Conservation (phyloP, 2,329 filamentous ascomycete species). For the Fusarium sp. region DNA sequence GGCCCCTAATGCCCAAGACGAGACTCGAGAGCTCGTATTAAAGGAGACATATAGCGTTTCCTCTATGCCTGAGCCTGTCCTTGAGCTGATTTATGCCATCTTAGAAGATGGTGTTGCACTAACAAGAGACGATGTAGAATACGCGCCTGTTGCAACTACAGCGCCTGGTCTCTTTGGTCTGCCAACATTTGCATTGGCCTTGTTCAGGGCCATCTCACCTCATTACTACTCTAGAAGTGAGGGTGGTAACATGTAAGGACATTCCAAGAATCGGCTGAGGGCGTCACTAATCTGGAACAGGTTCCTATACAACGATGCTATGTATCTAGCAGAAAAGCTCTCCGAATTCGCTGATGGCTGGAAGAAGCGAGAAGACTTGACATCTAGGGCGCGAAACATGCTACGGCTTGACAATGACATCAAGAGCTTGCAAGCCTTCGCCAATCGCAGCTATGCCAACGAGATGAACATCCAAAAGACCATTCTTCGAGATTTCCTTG, state of each 20-base stretch:
- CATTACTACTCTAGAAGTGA: constrained; percentile 74
- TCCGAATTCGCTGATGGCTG: constrained; percentile 59
- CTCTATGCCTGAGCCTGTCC: constrained; percentile 82
- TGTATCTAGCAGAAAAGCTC: constrained; percentile 69
- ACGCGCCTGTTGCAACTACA: constrained; percentile 71
- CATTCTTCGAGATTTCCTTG: constrained; percentile 68
- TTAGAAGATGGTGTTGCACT: constrained; percentile 70
- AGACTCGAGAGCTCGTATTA: constrained; percentile 75
- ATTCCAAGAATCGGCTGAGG: neutral
- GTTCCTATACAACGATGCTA: constrained; percentile 74
- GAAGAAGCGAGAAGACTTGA: constrained; percentile 64
- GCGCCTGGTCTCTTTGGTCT: constrained; percentile 76
- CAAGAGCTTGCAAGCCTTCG: constrained; percentile 67
- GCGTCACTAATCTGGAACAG: constrained; percentile 47
- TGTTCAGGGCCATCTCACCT: constrained; percentile 81
- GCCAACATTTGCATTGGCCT: constrained; percentile 77
- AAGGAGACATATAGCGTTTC: constrained; percentile 91
- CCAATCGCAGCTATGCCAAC: constrained; percentile 68
- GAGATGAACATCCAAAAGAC: constrained; percentile 71
- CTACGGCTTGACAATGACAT: constrained; percentile 69
- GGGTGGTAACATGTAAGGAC: constrained; percentile 70
- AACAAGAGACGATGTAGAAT: constrained; percentile 61
- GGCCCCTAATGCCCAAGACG: constrained; percentile 35
- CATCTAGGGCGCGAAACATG: constrained; percentile 61
- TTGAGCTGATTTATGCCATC: constrained; percentile 70